Percentiles rank a stretch among this genome's conserved stretches.
phyloP scores from a whole-genome alignment of 1,284 basidiomycete genomes.

The Cutaneotrichosporon arboriforme region DNA sequence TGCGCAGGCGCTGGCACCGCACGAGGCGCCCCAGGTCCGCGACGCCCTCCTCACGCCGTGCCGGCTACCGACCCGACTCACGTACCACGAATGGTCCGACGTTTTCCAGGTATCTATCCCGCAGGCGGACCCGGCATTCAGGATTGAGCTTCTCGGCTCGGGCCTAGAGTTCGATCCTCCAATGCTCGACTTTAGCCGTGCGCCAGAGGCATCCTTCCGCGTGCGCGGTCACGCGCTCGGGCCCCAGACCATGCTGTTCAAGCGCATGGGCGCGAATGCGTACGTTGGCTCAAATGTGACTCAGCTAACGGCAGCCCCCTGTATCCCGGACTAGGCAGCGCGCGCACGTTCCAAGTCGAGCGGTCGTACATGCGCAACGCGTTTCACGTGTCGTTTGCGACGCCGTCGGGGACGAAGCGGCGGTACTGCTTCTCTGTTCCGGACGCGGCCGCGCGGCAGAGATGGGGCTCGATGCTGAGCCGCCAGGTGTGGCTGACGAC shows the following conservation, averaged over 20 bases:
- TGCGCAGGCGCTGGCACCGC: slow-evolving; percentile 60
- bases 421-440: slow-evolving; percentile 90
- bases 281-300: slow-evolving; percentile 19
- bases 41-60: slow-evolving; percentile 62
- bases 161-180: slow-evolving; percentile 81
- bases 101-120: slow-evolving; percentile 76
- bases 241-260: slow-evolving; percentile 69
- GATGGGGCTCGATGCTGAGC: slow-evolving; percentile 67
- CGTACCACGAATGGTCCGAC: slow-evolving; percentile 77
- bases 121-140: slow-evolving; percentile 67
- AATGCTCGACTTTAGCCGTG: slow-evolving; percentile 67
- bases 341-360: slow-evolving; percentile 70
- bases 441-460: slow-evolving; percentile 63
- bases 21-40: slow-evolving; percentile 25
- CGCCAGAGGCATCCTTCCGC: slow-evolving; percentile 74
- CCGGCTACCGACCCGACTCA: slow-evolving; percentile 66
- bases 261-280: slow-evolving; percentile 71
- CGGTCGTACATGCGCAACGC: slow-evolving; percentile 90
- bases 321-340: slow-evolving; percentile 72
- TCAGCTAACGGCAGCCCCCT: slow-evolving; percentile 48
- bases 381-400: slow-evolving; percentile 79
- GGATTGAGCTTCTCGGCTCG: slow-evolving; percentile 74
- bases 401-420: slow-evolving; percentile 63
- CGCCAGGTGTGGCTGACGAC: slow-evolving; percentile 65
- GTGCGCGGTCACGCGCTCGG: slow-evolving; percentile 78